These are phyloP conservation scores for Elongisporangium senticosum DNA, from an alignment of 352 stramenopile genomes.

Conservation along the genomic window DNA sequence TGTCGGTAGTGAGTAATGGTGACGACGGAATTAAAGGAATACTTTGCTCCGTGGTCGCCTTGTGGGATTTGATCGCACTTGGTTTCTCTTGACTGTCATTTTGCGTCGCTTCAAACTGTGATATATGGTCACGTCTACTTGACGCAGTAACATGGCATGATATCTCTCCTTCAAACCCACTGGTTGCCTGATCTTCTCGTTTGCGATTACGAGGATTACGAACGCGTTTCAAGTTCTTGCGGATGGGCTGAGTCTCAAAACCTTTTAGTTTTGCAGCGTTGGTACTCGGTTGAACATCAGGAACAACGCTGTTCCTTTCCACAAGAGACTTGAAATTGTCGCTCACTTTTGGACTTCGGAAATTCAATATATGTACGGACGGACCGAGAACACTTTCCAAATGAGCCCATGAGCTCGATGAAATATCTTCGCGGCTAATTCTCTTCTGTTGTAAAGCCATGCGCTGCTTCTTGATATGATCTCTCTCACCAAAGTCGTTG, in stretches of 20 bases:
- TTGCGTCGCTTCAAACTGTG: background rate
- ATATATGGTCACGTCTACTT: conserved; percentile 6
- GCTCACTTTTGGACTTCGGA: conserved; percentile 74
- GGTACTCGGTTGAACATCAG: conserved; percentile 7
- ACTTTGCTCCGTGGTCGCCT: background rate
- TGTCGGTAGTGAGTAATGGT: background rate
- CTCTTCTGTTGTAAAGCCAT: background rate
- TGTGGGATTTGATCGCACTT: background rate
- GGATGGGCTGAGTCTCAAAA: conserved; percentile 36
- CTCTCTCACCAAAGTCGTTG: background rate
- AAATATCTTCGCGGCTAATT: background rate
- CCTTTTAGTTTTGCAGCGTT: conserved; percentile 27
- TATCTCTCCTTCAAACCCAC: conserved; percentile 67
- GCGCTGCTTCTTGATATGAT: background rate
- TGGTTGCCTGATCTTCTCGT: conserved; percentile 39
- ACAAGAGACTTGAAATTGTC: conserved; percentile 62
- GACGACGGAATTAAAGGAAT: background rate
- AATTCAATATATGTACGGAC: conserved; percentile 71
- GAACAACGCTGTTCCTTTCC: background rate
- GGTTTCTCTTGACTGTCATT: background rate
- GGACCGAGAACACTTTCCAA: conserved; percentile 60
- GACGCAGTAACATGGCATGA: conserved; percentile 38
- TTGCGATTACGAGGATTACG: conserved; percentile 46
- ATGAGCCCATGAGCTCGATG: conserved; percentile 41
- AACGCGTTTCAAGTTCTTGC: conserved; percentile 36